phyloP scores from a whole-genome alignment of 2,329 filamentous ascomycete species.

The Xylaria sp. region DNA sequence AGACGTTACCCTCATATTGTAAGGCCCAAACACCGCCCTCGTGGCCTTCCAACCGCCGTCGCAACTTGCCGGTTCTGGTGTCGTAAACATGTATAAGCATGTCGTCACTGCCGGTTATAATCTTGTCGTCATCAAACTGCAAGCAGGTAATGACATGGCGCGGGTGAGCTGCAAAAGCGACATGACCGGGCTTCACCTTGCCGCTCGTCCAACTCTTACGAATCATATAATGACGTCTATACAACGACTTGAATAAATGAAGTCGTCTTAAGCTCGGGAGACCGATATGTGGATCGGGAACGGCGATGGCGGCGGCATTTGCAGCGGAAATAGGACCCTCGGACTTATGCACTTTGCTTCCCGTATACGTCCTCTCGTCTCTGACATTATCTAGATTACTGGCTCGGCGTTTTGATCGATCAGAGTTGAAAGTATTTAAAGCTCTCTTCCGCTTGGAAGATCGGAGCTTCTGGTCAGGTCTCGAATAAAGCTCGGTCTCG shows the following conservation, averaged over 20 bases:
- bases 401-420: slow-evolving; percentile 65
- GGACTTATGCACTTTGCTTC: slow-evolving; percentile 65
- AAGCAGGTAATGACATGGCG: slow-evolving; percentile 97
- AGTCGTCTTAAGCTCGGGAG: slow-evolving; percentile 81
- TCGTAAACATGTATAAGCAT: slow-evolving; percentile 98
- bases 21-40: slow-evolving; percentile 98
- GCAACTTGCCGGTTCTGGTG: slow-evolving; percentile 88
- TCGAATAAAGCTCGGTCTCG: slow-evolving; percentile 62
- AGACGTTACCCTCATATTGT: slow-evolving; percentile 92
- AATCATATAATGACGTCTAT: slow-evolving; percentile 91
- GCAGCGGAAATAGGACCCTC: slow-evolving; percentile 90
- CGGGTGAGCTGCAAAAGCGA: slow-evolving; percentile 96
- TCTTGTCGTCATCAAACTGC: slow-evolving; percentile 98
- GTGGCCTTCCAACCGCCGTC: slow-evolving; percentile 87
- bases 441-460: slow-evolving; percentile 67
- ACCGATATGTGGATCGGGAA: slow-evolving; percentile 84
- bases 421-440: slow-evolving; percentile 57
- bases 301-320: slow-evolving; percentile 81
- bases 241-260: slow-evolving; percentile 96
- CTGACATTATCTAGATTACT: slow-evolving; percentile 59
- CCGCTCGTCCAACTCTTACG: slow-evolving; percentile 92
- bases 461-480: slow-evolving; percentile 58
- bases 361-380: slow-evolving; percentile 54
- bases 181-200: slow-evolving; percentile 84
- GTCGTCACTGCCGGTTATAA: slow-evolving; percentile 96